These are phyloP conservation scores for Nicotiana knightiana DNA, from an alignment of 257 asterid genomes.

Conservation along the genomic window DNA sequence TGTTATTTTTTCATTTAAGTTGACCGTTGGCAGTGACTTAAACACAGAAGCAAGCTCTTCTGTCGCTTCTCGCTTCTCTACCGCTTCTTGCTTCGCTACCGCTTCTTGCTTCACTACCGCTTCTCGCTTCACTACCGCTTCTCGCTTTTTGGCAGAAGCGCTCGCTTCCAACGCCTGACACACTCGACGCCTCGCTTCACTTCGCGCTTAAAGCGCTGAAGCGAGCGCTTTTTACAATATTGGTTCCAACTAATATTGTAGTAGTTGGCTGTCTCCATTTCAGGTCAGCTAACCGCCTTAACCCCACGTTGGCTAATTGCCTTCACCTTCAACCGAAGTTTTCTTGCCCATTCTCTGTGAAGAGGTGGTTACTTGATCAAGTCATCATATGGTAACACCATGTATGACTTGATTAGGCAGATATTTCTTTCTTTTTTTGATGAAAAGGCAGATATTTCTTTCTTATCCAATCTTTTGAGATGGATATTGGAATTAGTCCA, in stretches of 20 bases:
- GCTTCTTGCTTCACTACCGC: no score
- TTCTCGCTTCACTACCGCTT: no score
- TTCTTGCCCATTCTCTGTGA: neutral
- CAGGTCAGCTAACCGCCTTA: neutral
- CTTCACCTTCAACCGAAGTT: neutral
- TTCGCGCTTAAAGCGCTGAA: no score
- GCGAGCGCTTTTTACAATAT: no score
- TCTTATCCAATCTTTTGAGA: neutral
- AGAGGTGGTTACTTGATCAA: neutral
- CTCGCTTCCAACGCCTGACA: no score
- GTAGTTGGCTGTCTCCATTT: neutral
- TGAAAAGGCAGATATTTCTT: neutral
- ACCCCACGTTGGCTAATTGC: neutral
- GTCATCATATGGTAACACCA: neutral
- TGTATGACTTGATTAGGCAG: neutral
- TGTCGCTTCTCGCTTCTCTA: no score
- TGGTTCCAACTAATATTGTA: neutral
- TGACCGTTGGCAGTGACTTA: no score
- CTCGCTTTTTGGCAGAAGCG: no score
- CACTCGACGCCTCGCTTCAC: no score
- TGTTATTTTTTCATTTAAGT: no score
- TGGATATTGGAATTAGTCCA: neutral
- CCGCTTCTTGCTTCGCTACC: no score
- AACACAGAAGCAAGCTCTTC: no score
- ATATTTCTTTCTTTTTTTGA: neutral